phyloP scores from a whole-genome alignment of 331 rosid species.

The Saraca asoca region DNA sequence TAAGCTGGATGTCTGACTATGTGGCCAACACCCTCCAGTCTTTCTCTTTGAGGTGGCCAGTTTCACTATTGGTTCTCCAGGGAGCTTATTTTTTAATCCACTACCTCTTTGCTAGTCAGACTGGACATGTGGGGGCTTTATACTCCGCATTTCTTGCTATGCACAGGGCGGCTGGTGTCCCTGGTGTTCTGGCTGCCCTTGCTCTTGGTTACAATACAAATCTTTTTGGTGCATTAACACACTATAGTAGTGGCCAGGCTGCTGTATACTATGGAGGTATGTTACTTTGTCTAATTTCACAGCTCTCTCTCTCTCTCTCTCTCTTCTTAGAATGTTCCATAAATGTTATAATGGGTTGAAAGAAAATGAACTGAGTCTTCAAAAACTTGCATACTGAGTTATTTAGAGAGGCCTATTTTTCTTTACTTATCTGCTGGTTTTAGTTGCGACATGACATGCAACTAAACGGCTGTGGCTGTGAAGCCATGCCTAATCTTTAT shows the following conservation, averaged over 20 bases:
- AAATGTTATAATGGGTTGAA: conserved; percentile 11
- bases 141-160: conserved; percentile 92
- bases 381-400: neutral
- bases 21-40: conserved; percentile 64
- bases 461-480: conserved; percentile 18
- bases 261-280: conserved; percentile 98
- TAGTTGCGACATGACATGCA: conserved; percentile 27
- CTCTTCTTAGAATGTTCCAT: conserved; percentile 1
- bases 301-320: neutral
- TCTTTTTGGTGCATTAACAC: conserved; percentile 89
- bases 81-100: conserved; percentile 83
- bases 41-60: conserved; percentile 85
- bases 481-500: conserved; percentile 15
- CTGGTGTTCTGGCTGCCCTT: conserved; percentile 71
- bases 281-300: conserved; percentile 31
- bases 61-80: conserved; percentile 77
- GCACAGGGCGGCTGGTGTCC: conserved; percentile 95
- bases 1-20: conserved; percentile 75
- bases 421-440: conserved; percentile 24
- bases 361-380: neutral
- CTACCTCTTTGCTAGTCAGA: conserved; percentile 98
- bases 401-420: conserved; percentile 5
- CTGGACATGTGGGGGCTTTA: conserved; percentile 94
- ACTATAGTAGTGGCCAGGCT: conserved; percentile 95
- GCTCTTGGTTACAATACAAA: conserved; percentile 86